Conservation (phyloP, 2,329 filamentous ascomycete species). For the Mariannaea elegans region DNA sequence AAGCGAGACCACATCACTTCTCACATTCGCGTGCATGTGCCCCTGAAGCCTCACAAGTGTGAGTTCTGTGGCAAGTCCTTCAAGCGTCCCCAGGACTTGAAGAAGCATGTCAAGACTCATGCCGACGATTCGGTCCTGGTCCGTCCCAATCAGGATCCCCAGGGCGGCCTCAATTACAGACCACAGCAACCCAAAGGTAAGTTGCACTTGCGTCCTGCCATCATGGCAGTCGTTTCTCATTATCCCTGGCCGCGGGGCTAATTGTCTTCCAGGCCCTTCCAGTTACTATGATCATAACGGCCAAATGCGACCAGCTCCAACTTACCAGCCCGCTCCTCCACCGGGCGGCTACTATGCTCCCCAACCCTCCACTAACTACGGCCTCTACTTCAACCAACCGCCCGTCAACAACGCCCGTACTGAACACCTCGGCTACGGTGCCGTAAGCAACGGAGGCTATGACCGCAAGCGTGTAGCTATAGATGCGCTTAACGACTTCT, state of each 20-base stretch:
- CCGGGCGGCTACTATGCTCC: constrained; percentile 64
- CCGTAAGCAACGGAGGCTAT: constrained; percentile 63
- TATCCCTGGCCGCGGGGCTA: constrained; percentile 51
- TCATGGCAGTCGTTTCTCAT: constrained; percentile 12
- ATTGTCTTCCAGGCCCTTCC: constrained; percentile 58
- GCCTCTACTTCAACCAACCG: constrained; percentile 81
- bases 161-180: constrained; percentile 64
- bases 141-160: constrained; percentile 60
- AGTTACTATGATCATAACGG: constrained; percentile 73
- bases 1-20: constrained; percentile 99
- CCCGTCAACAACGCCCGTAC: constrained; percentile 61
- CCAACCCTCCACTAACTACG: constrained; percentile 66
- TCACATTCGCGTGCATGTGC: constrained; percentile 98
- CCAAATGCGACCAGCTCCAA: constrained; percentile 67
- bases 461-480: constrained; percentile 81
- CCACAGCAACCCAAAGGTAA: constrained; percentile 62
- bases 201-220: constrained; percentile 38
- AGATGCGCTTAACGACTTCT: constrained; percentile 92
- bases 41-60: constrained; percentile 98
- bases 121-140: constrained; percentile 88
- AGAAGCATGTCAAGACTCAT: constrained; percentile 99
- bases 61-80: constrained; percentile 99
- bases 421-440: constrained; percentile 72
- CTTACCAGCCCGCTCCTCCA: constrained; percentile 63
- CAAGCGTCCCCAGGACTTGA: constrained; percentile 97